phyloP scores from a whole-genome alignment of 352 stramenopile genomes.

The Halophytophthora polymorphica region DNA sequence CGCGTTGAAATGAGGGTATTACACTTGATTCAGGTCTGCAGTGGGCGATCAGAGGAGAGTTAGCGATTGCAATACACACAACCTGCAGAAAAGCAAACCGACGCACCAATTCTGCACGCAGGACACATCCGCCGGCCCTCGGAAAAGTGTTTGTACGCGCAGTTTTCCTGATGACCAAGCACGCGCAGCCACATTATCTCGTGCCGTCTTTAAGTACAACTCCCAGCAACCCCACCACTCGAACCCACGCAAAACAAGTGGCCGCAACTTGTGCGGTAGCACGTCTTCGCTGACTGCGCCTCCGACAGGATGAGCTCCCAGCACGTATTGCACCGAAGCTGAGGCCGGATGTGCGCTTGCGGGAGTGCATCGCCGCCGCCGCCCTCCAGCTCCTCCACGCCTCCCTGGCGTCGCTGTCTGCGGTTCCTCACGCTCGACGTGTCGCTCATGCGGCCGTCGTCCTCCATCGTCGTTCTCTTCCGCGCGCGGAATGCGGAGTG shows the following conservation, averaged over 20 bases:
- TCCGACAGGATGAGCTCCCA: conserved; percentile 69
- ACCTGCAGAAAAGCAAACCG: neutral
- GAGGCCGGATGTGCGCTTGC: conserved; percentile 39
- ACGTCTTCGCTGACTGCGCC: conserved; percentile 65
- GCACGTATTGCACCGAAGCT: conserved; percentile 73
- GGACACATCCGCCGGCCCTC: conserved; percentile 60
- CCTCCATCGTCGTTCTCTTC: conserved; percentile 33
- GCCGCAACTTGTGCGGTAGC: conserved; percentile 73
- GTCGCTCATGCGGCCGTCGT: conserved; percentile 71
- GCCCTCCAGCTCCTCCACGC: conserved; percentile 52
- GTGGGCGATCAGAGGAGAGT: too few species aligned
- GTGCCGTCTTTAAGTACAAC: too few species aligned
- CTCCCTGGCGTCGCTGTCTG: conserved; percentile 19
- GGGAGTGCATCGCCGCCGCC: conserved; percentile 14
- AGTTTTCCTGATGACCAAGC: conserved; percentile 89
- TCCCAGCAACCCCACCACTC: neutral
- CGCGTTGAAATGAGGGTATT: conserved; percentile 4
- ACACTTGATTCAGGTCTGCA: conserved; percentile 57
- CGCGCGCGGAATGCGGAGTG: conserved; percentile 17
- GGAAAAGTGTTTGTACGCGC: conserved; percentile 81
- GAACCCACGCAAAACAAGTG: conserved; percentile 64
- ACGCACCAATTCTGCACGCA: conserved; percentile 47
- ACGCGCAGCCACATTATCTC: too few species aligned
- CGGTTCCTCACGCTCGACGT: conserved; percentile 60
- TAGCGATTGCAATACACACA: neutral